A percentile compares a stretch with the other conserved stretches of the same genome.
These are phyloP conservation scores for Voacanga thouarsii DNA, from an alignment of 257 asterid genomes.

Conservation along the genomic window DNA sequence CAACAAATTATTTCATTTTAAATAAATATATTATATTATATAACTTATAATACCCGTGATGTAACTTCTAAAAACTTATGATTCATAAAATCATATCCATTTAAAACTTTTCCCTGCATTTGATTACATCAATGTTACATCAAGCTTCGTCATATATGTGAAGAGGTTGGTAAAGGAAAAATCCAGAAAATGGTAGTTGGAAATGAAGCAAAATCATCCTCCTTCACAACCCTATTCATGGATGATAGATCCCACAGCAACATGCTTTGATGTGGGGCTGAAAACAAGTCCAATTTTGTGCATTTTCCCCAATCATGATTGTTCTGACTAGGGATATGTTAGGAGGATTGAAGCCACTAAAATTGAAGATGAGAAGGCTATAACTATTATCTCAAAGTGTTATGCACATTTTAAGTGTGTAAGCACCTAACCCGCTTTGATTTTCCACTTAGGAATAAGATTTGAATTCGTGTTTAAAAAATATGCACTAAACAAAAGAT, in stretches of 20 bases:
- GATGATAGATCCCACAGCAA: neutral
- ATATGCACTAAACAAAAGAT: neutral
- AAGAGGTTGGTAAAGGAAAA: neutral
- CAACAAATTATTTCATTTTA: too few relatives aligned
- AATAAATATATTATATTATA: too few relatives aligned
- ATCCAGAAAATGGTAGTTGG: neutral
- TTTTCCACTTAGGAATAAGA: slow-evolving; percentile 11
- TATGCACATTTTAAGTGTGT: neutral
- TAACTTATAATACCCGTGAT: too few relatives aligned
- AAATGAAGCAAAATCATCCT: slow-evolving; percentile 2
- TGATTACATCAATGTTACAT: slow-evolving; percentile 8
- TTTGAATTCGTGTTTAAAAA: neutral
- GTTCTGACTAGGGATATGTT: neutral
- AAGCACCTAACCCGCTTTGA: neutral
- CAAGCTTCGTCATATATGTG: neutral
- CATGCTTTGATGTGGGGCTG: neutral
- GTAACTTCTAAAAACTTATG: too few relatives aligned
- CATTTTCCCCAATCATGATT: neutral
- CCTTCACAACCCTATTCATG: neutral
- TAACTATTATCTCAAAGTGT: neutral
- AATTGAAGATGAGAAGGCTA: neutral
- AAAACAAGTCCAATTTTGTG: neutral
- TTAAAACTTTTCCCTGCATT: neutral
- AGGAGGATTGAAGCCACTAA: neutral
- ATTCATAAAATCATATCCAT: too few relatives aligned